These are phyloP conservation scores for Canavalia ensiformis DNA, from an alignment of 306 rosid species.

Conservation along the genomic window DNA sequence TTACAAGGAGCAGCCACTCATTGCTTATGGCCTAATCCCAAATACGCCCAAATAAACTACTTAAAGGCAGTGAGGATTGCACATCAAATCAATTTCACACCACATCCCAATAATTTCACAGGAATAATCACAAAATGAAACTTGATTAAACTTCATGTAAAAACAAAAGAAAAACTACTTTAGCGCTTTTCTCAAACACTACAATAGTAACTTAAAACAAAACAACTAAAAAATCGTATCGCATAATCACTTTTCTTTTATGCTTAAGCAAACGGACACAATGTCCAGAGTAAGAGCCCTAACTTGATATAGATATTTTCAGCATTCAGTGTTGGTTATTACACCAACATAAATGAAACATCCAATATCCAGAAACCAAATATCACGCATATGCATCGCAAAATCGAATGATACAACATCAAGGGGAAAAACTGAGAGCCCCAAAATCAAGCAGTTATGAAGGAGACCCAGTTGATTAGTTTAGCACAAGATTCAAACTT, in stretches of 20 bases:
- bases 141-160: no score
- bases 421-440: not conserved
- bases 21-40: conserved; percentile 7
- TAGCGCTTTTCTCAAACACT: no score
- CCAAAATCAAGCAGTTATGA: conserved; percentile 18
- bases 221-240: no score
- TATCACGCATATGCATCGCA: not conserved
- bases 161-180: no score
- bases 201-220: no score
- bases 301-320: not conserved
- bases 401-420: conserved; percentile 9
- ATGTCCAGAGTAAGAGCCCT: conserved; percentile 2
- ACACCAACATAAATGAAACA: conserved; percentile 12
- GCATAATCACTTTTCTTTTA: no score
- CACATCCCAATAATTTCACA: not conserved
- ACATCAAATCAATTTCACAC: conserved; percentile 16
- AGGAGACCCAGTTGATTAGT: not conserved
- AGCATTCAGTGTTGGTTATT: not conserved
- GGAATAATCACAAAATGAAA: not conserved
- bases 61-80: conserved; percentile 18
- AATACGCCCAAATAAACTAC: conserved; percentile 19
- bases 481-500: conserved; percentile 1
- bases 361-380: conserved; percentile 13
- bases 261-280: not conserved
- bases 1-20: conserved; percentile 13